Conservation (phyloP, 441 rosid genomes). For the Omphalea diandra region DNA sequence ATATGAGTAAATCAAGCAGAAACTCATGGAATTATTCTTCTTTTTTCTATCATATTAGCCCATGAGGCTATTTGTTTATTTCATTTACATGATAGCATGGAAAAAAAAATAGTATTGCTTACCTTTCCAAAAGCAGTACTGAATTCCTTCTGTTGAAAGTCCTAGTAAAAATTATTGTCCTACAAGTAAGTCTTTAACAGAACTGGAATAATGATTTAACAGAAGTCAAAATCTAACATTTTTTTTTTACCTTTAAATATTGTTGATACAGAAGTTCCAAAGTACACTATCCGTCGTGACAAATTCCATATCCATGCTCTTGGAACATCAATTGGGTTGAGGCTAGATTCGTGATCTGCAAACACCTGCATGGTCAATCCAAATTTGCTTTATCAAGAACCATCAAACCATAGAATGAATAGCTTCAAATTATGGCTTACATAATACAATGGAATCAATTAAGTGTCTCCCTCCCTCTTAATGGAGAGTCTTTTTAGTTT, state of each 20-base stretch:
- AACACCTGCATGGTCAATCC: conserved; percentile 61
- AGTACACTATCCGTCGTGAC: conserved; percentile 80
- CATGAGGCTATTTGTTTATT: not conserved
- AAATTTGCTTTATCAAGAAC: conserved; percentile 21
- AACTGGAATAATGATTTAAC: conserved; percentile 10
- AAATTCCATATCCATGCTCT: conserved; percentile 83
- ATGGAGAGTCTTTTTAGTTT: not conserved
- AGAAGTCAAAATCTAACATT: conserved; percentile 7
- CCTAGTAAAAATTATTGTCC: conserved; percentile 43
- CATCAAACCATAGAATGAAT: conserved; percentile 10
- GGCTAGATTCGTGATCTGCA: conserved; percentile 88
- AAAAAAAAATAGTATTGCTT: conserved; percentile 23
- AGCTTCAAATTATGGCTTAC: conserved; percentile 9
- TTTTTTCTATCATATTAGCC: too few species aligned
- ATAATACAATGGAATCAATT: conserved; percentile 7
- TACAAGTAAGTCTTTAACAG: conserved; percentile 25
- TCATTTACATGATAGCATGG: conserved; percentile 1
- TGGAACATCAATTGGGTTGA: conserved; percentile 77
- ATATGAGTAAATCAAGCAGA: not conserved
- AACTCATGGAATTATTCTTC: not conserved
- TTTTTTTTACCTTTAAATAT: conserved; percentile 73
- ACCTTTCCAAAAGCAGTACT: conserved; percentile 96
- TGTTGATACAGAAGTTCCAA: conserved; percentile 88
- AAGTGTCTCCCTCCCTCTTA: not conserved
- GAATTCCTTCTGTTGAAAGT: conserved; percentile 75